Evolutionary conservation across 2,329 filamentous ascomycete genomes (phyloP).

Genomic region (Trichoderma gracile): DNA sequence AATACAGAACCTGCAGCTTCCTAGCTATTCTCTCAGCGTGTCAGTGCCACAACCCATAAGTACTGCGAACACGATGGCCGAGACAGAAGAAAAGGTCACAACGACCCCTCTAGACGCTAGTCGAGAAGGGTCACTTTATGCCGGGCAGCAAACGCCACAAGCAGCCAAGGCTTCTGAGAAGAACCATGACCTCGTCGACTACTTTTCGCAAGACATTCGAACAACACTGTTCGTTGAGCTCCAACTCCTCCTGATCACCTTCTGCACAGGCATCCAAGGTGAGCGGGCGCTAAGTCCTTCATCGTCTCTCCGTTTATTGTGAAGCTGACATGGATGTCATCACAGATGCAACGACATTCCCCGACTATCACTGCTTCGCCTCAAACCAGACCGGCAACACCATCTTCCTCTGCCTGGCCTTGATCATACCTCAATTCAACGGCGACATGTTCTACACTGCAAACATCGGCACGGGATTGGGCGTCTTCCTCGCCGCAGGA

Average conservation of each 20-base stretch:
- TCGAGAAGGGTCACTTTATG: slow-evolving; percentile 13
- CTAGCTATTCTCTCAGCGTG: no score
- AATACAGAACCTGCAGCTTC: background rate
- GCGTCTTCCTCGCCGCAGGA: slow-evolving; percentile 56
- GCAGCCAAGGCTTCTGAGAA: background rate
- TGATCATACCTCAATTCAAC: slow-evolving; percentile 51
- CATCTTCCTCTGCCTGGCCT: slow-evolving; percentile 56
- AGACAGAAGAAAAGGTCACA: background rate
- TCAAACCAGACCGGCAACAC: slow-evolving; percentile 68
- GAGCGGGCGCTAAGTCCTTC: slow-evolving; percentile 5
- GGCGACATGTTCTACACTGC: slow-evolving; percentile 51
- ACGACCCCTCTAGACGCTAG: slow-evolving; percentile 11
- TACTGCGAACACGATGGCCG: slow-evolving; percentile 1
- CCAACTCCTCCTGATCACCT: slow-evolving; percentile 50
- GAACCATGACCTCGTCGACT: slow-evolving; percentile 3
- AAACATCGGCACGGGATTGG: slow-evolving; percentile 58
- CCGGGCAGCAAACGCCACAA: slow-evolving; percentile 7
- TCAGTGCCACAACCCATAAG: background rate
- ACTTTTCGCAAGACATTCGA: slow-evolving; percentile 38
- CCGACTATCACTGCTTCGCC: slow-evolving; percentile 62
- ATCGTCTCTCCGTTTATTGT: background rate
- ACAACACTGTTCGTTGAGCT: slow-evolving; percentile 47
- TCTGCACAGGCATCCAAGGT: slow-evolving; percentile 55
- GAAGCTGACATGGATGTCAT: background rate
- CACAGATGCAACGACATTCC: slow-evolving; percentile 58